Evolutionary conservation across 768 basidiomycete species (phyloP), one percentile per base, ranked within the genome.

Genomic region (Symmetrospora coprosmae): DNA sequence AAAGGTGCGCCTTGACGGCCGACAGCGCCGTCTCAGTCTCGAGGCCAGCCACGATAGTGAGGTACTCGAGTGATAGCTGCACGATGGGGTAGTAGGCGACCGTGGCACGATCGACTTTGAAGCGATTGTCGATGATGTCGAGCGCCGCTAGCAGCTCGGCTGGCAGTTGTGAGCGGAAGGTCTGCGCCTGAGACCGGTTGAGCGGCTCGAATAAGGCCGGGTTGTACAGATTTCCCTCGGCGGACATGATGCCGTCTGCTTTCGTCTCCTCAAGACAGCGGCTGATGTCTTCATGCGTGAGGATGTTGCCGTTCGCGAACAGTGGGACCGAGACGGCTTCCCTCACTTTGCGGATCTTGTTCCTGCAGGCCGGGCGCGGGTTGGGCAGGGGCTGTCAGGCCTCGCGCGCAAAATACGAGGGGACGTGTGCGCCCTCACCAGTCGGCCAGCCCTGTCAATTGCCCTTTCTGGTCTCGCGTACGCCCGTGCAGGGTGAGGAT

Each of bases 281-380:
- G 50, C 78, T 77, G 46, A 96, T 80, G 72, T 97, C 91, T n/a
- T 81, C 78, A 41, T 84, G 79, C 71, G 83, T 87, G 13, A 96
- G 81, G 61, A 96, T 81, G 71, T 96, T 97, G 28, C 94, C 94
- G 72, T 99, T 99, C 0, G 92, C 91, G 71, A 99, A 87, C 3
- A 99, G 90, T 2, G 91, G 92, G 0, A 99, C 71, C 0, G 80
- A 81, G 35, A 97, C 87, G 0, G 87, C 86, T 66, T 85, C 72
- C 71, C 91, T 94, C 66, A 99, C 89, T 0, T 87, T 86, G 7
- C 79, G 79, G 69, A 99, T 96, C 72, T 94, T 84, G 25, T 74
- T 75, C 85, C 86, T 94, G 67, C 87, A 86, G 5, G 89, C 89
- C 11, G 91, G 72, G 17, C 5, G 39, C 21, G 25, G 21, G 38